Evolutionary conservation across 1,284 basidiomycete genomes (phyloP).

Genomic region (Puccinia horiana): DNA sequence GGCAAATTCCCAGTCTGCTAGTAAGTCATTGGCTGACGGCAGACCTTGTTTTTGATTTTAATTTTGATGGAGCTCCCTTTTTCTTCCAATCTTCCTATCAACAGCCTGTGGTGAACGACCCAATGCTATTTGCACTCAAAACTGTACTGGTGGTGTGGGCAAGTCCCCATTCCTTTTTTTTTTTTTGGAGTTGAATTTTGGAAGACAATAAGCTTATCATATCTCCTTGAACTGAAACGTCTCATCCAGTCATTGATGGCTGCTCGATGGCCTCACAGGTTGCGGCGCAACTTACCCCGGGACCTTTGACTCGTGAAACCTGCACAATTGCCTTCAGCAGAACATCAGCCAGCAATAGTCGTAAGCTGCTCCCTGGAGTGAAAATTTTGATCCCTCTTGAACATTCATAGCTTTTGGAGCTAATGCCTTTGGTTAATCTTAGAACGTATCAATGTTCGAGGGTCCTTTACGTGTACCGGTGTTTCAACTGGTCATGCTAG

Average conservation of each 20-base stretch:
- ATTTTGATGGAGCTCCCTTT: neutral
- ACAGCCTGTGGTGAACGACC: constrained; percentile 13
- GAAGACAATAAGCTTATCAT: neutral
- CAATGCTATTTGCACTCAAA: constrained; percentile 7
- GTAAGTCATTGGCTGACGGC: neutral
- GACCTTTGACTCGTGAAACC: constrained; percentile 4
- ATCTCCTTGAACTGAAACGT: neutral
- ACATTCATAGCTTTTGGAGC: neutral
- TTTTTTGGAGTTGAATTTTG: neutral
- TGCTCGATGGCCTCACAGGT: neutral
- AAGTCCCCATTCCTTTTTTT: neutral
- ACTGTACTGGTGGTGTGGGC: constrained; percentile 13
- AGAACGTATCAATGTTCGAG: constrained; percentile 10
- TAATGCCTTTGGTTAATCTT: neutral
- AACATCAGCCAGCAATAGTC: constrained; percentile 1
- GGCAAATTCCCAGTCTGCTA: constrained; percentile 18
- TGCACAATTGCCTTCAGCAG: constrained; percentile 5
- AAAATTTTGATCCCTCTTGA: neutral
- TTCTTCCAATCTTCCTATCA: too few relatives aligned
- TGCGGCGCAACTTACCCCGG: too few relatives aligned
- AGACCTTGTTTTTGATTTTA: neutral
- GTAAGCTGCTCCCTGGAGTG: neutral
- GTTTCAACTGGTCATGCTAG: constrained; percentile 14
- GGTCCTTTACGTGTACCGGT: constrained; percentile 13
- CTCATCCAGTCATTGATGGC: neutral